phyloP scores from a whole-genome alignment of 179 eudicot genomes.

The Actinidia polygama region DNA sequence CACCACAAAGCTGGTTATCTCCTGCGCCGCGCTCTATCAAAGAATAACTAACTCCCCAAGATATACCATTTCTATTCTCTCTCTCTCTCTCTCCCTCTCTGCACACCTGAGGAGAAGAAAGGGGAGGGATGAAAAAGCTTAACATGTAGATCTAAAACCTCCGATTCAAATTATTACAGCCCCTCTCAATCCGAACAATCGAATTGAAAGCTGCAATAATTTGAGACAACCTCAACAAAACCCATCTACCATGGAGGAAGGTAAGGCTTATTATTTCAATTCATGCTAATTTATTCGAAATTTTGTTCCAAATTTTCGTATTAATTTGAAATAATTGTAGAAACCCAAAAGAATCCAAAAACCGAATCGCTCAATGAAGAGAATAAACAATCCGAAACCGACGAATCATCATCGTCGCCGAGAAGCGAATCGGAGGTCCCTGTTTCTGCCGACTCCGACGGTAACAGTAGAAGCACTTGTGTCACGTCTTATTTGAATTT shows the following conservation, averaged over 20 bases:
- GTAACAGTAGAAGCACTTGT: too few relatives aligned
- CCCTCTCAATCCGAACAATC: background rate
- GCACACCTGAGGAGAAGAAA: background rate
- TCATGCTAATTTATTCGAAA: background rate
- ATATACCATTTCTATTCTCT: slow-evolving; percentile 11
- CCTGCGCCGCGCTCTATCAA: slow-evolving; percentile 23
- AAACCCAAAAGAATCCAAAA: slow-evolving; percentile 20
- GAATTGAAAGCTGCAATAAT: slow-evolving; percentile 1
- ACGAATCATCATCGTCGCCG: too few relatives aligned
- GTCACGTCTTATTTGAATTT: too few relatives aligned
- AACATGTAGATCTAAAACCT: slow-evolving; percentile 19
- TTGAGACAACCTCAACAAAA: background rate
- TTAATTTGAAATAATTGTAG: background rate
- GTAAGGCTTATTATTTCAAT: background rate
- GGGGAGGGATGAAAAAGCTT: background rate
- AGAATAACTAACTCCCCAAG: slow-evolving; percentile 29
- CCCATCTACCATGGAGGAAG: background rate
- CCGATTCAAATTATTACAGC: background rate
- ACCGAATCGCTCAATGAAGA: slow-evolving; percentile 6
- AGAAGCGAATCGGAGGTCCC: too few relatives aligned
- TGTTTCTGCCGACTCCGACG: too few relatives aligned
- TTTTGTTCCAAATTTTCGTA: background rate
- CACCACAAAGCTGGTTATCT: slow-evolving; percentile 22
- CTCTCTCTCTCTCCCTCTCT: slow-evolving; percentile 15
- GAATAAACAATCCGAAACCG: background rate